phyloP scores from a whole-genome alignment of 192 early-diverging fungal genomes.

The Martensiomyces pterosporus region DNA sequence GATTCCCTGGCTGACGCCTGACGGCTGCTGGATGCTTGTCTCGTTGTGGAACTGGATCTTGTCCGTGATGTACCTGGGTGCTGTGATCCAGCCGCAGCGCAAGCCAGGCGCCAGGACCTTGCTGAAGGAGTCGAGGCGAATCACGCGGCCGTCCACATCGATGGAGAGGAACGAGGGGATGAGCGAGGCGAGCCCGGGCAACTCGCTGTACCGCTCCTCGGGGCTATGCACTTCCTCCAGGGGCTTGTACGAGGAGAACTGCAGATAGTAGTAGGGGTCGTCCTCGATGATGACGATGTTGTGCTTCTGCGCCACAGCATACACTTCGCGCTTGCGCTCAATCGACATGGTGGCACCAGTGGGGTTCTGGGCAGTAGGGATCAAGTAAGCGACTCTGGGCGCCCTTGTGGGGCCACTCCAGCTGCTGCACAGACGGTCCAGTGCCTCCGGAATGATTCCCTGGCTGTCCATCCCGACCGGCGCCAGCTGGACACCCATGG shows the following conservation, averaged over 20 bases:
- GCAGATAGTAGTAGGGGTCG: constrained; percentile 94
- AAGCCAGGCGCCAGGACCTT: constrained; percentile 88
- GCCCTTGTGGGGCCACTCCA: constrained; percentile 33
- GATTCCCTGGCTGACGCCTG: constrained; percentile 76
- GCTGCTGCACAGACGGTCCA: constrained; percentile 46
- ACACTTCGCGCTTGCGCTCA: constrained; percentile 74
- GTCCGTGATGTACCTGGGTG: constrained; percentile 64
- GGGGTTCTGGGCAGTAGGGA: constrained; percentile 88
- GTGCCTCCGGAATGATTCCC: constrained; percentile 59
- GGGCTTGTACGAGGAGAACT: constrained; percentile 50
- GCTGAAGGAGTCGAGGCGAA: constrained; percentile 89
- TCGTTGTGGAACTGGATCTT: constrained; percentile 79
- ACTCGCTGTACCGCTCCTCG: constrained; percentile 19
- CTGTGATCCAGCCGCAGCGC: constrained; percentile 78
- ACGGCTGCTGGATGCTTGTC: constrained; percentile 79
- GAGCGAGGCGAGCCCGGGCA: constrained; percentile 29
- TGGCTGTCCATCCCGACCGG: constrained; percentile 56
- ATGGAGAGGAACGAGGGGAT: constrained; percentile 82
- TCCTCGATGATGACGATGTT: constrained; percentile 89
- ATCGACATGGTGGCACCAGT: constrained; percentile 77
- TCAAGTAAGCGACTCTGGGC: constrained; percentile 62
- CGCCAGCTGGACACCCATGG: constrained; percentile 49
- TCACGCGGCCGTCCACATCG: constrained; percentile 81
- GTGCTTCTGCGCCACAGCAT: constrained; percentile 69
- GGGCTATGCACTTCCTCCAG: constrained; percentile 3